Base-by-base conservation (phyloP, 2,329 filamentous ascomycete species). In the Fusarium sulawesiense region DNA sequence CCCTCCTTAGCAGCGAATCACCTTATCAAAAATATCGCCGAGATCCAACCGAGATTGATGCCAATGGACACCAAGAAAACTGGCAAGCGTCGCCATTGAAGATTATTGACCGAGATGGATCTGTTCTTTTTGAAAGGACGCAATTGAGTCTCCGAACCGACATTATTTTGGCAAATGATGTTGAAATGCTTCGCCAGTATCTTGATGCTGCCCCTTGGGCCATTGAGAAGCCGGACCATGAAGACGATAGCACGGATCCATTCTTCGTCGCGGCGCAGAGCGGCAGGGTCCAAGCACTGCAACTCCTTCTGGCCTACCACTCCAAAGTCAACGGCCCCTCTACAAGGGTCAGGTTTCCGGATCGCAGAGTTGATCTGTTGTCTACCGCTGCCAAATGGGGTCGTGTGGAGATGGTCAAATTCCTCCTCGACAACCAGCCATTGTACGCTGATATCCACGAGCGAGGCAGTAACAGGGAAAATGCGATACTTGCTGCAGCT, bases 271-370 rank as follows among this genome's bases (percentile, higher is more conserved):
- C 32, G 11, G 32, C 32, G 1, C 32, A 37, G 0, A 37, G 32
- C 11, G 32, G 32, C 16, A 18, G 32, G 32, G 16, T 37, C 0
- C 0, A 37, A 37, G 32, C 32, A 11, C 32, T 37, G 32, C 32
- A 37, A 37, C 0, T 0, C 0, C 16, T 37, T 11, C 32, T 37
- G 0, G 32, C 32, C 0, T 9, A 37, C 1, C 32, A 37, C 16
- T 4, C 3, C 0, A 37, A 4, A 6, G 0, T 18, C 3, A 37
- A 37, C 0, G 32, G 32, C 18, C 32, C 32, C 5, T 37, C 32
- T 3, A 2, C 3, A 1, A 37, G 4, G 2, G 32, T 37, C 5
- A 37, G 32, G 32, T 37, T 37, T 6, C 9, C 0, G 0, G 32
- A 37, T 4, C 32, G 32, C 32, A 11, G 32, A 3, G 32, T 37